Conservation (phyloP, 257 asterid species). For the Solanum pinnatisectum region DNA sequence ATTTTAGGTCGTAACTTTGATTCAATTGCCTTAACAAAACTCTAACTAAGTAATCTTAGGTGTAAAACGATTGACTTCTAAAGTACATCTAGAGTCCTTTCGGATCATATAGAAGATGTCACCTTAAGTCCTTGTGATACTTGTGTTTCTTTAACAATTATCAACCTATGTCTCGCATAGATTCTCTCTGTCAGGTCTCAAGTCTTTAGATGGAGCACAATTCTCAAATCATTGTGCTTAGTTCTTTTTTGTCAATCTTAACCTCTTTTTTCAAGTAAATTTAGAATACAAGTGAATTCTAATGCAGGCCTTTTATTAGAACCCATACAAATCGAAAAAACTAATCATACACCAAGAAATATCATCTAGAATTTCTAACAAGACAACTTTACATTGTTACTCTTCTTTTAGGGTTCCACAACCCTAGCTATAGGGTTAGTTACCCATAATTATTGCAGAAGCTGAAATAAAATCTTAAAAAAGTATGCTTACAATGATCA, state of each 20-base stretch:
- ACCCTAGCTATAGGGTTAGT: not conserved
- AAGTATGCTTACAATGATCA: not conserved
- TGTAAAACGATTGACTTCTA: no score
- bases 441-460: not conserved
- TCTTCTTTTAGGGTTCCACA: not conserved
- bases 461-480: not conserved
- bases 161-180: not conserved
- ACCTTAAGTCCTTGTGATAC: not conserved
- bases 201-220: not conserved
- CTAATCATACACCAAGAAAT: not conserved
- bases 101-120: not conserved
- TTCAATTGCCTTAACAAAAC: not conserved
- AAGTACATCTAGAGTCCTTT: not conserved
- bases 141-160: not conserved
- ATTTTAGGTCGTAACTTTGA: not conserved
- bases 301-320: not conserved
- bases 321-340: not conserved
- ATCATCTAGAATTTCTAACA: not conserved
- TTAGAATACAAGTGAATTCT: not conserved
- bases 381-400: not conserved
- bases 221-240: not conserved
- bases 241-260: not conserved
- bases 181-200: not conserved
- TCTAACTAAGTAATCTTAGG: not conserved
- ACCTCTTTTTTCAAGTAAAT: not conserved